Percentiles rank a stretch among this genome's conserved stretches.
These are phyloP conservation scores for Davidsoniella virescens DNA, from an alignment of 2,329 filamentous ascomycete genomes.

Conservation along the genomic window DNA sequence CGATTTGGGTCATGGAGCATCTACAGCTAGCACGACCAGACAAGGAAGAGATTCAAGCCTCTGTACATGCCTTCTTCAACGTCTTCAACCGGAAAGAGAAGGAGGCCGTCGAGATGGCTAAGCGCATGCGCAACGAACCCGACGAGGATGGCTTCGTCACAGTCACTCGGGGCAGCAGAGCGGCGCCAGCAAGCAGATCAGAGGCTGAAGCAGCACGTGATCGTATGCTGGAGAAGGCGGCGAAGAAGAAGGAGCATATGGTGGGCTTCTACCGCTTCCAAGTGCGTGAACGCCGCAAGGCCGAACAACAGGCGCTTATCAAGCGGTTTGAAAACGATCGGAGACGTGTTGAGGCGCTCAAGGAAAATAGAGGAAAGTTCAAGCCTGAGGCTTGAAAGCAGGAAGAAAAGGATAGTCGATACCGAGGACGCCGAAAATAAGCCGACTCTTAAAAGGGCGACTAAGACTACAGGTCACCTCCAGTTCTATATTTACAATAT, in stretches of 20 bases:
- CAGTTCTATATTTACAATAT: background rate
- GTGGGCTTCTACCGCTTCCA: slow-evolving; percentile 77
- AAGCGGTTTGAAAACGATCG: slow-evolving; percentile 61
- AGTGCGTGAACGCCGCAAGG: slow-evolving; percentile 61
- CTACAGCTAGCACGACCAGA: slow-evolving; percentile 56
- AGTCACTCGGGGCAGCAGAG: slow-evolving; percentile 62
- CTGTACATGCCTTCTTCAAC: slow-evolving; percentile 74
- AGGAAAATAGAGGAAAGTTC: slow-evolving; percentile 47
- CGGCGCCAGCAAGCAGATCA: slow-evolving; percentile 56
- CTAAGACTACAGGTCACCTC: background rate
- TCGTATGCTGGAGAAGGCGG: slow-evolving; percentile 46
- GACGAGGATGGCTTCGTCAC: slow-evolving; percentile 95
- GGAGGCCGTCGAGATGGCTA: slow-evolving; percentile 44
- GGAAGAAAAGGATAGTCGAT: background rate
- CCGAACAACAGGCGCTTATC: slow-evolving; percentile 50
- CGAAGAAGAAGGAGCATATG: slow-evolving; percentile 44
- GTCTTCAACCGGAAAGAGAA: slow-evolving; percentile 59
- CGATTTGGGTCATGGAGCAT: slow-evolving; percentile 45
- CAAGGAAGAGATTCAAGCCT: slow-evolving; percentile 44
- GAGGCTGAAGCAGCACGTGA: slow-evolving; percentile 46
- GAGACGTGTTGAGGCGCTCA: slow-evolving; percentile 55
- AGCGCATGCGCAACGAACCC: slow-evolving; percentile 56
- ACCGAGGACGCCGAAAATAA: background rate
- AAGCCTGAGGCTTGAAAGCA: slow-evolving; percentile 29
- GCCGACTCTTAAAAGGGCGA: too few relatives aligned